Conservation (phyloP, 2,329 filamentous ascomycete species). For the Ophiostoma quercus region DNA sequence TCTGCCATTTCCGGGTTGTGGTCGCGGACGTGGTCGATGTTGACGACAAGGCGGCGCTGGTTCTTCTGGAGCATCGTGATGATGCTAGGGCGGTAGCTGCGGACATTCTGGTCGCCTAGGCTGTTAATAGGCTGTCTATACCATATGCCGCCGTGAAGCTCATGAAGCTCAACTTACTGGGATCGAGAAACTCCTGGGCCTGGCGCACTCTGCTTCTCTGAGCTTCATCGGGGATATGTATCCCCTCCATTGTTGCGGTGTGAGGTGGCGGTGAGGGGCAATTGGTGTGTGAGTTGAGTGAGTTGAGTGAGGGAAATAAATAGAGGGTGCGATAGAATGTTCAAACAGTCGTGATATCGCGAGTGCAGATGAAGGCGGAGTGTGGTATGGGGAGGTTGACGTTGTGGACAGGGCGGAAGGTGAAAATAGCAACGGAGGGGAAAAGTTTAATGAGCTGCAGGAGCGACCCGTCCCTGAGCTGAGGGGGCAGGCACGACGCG, state of each 20-base stretch:
- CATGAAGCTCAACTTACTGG: constrained; percentile 50
- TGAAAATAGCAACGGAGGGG: constrained; percentile 12
- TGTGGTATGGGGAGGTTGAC: not conserved
- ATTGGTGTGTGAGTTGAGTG: not conserved
- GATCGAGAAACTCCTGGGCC: constrained; percentile 90
- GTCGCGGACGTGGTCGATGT: constrained; percentile 83
- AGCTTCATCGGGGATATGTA: constrained; percentile 76
- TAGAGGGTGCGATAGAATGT: not conserved
- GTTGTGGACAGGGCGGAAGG: not conserved
- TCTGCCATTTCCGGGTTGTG: constrained; percentile 78
- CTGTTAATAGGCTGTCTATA: constrained; percentile 28
- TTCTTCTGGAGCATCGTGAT: constrained; percentile 68
- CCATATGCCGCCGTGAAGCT: constrained; percentile 21
- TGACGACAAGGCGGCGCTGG: constrained; percentile 61
- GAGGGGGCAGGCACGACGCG: constrained; percentile 22
- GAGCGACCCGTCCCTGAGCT: constrained; percentile 12
- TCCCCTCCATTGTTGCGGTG: constrained; percentile 56
- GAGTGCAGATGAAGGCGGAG: not conserved
- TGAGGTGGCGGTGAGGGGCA: constrained; percentile 5
- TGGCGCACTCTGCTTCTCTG: constrained; percentile 76
- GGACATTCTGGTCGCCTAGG: constrained; percentile 49
- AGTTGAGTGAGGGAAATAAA: not conserved
- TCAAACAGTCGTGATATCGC: not conserved
- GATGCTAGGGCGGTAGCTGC: constrained; percentile 86
- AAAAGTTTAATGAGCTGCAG: constrained; percentile 1